Evolutionary conservation across 176 grass and related monocot genomes (phyloP).

Genomic region (Pontederia crassipes): DNA sequence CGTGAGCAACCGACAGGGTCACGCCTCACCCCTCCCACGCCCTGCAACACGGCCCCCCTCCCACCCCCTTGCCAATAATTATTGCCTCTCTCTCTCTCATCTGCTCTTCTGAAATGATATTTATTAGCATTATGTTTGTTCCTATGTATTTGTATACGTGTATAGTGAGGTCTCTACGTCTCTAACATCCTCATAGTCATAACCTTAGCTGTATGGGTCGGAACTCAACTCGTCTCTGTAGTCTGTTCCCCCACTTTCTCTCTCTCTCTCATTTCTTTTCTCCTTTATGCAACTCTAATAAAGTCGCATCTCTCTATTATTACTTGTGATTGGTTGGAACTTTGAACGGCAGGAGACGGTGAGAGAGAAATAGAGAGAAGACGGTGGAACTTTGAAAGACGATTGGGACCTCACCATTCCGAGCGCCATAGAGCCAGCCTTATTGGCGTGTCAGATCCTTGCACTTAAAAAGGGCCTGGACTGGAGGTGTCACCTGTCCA

Average conservation of each 20-base stretch:
- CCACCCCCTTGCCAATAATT: not conserved
- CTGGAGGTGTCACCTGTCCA: too few species aligned
- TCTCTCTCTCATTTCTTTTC: not conserved
- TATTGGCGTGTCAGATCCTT: not conserved
- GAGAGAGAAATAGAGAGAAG: not conserved
- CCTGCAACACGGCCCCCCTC: constrained; percentile 9
- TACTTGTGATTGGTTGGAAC: not conserved
- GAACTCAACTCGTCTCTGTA: not conserved
- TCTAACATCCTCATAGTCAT: not conserved
- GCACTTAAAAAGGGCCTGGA: not conserved
- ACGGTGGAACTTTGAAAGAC: not conserved
- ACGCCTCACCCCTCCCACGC: constrained; percentile 12
- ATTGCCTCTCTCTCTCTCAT: not conserved
- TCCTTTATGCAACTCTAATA: not conserved
- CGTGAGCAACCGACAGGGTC: constrained; percentile 15
- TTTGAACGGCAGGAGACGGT: constrained; percentile 33
- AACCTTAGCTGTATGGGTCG: too few species aligned
- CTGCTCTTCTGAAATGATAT: not conserved
- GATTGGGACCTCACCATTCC: not conserved
- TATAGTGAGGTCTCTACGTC: not conserved
- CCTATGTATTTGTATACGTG: not conserved
- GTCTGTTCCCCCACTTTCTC: not conserved
- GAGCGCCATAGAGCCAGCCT: not conserved
- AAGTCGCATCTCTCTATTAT: not conserved
- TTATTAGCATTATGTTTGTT: not conserved